Percentiles rank a stretch among this genome's conserved stretches.
Evolutionary conservation across 2,329 filamentous ascomycete genomes (phyloP).

Genomic region (Venturia effusa): DNA sequence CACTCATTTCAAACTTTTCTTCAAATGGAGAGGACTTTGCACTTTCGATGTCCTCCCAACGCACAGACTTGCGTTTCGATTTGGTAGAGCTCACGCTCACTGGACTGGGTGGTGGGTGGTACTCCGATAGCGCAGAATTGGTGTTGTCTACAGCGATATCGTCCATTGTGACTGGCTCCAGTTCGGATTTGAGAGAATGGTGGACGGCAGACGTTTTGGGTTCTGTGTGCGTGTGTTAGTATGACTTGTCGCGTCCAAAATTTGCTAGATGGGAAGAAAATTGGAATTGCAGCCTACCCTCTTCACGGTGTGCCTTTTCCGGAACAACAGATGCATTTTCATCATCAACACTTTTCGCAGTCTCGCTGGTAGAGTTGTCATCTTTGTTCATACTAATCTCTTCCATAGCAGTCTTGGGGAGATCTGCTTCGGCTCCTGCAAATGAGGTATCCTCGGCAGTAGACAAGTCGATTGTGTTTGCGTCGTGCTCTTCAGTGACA

Average conservation of each 20-base stretch:
- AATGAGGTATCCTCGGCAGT: background rate
- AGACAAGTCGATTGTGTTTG: background rate
- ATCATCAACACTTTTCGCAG: background rate
- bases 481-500: background rate
- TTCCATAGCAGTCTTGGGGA: background rate
- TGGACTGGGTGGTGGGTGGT: background rate
- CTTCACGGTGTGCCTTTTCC: background rate
- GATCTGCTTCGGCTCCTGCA: background rate
- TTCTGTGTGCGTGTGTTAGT: background rate
- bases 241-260: background rate
- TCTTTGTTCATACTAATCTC: background rate
- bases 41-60: conserved; percentile 8
- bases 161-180: background rate
- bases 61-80: conserved; percentile 7
- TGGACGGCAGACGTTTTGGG: background rate
- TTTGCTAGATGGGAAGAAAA: background rate
- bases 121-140: background rate
- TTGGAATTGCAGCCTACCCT: background rate
- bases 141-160: background rate
- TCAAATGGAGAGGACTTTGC: background rate
- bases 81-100: background rate
- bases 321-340: background rate
- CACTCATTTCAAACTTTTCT: background rate
- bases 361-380: background rate
- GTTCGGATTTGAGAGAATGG: background rate